Base-by-base conservation (phyloP, 768 basidiomycete genomes). In the Rubroboletus satanas region DNA sequence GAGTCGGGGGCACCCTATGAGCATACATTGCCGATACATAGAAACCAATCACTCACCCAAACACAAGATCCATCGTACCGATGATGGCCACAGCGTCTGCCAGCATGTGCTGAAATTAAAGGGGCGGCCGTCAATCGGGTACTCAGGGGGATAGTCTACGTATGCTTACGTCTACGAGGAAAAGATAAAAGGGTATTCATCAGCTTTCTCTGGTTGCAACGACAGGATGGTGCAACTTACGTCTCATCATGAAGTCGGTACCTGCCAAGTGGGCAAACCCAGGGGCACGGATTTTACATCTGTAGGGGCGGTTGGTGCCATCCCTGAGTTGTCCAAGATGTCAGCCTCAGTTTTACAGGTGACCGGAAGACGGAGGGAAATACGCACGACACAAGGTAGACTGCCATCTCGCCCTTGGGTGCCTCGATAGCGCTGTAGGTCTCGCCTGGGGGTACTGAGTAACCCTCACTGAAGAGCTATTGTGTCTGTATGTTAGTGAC, bases 321-420 rank as follows among this genome's bases (percentile, higher is more conserved):
- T 98, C 96, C 60, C 89, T 91, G 55, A 14, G 26, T 28, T 1
- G 42, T 21, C 12, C 38, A 42, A 31, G 3, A 17, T 14, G 29
- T 65, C n/a, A 11, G 11, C 56, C 6, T 18, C 14, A 37, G 21
- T 58, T 4, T 23, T 7, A 37, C 9, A 14, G 4, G 31, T 23
- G 26, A 39, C 2, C n/a, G 5, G 5, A 36, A 0, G 6, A 43
- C 3, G 2, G 7, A 21, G 8, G 23, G 38, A 5, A 26, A 31
- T 31, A 81, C 88, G 65, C 63, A 90, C 84, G 94, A 97, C 58
- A 99, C 93, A 49, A 99, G 85, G 77, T 95, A 99, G 44, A 99
- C 96, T 62, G 80, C 96, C 94, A 98, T 98, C 75, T 98, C 96
- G 59, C 95, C 95, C 75, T 99, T 98, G 43, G 96, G 96, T 8